Evolutionary conservation across 371 early-diverging fungal genomes (phyloP), one percentile per base, ranked within the genome.

Genomic region (Mucor piriformis): DNA sequence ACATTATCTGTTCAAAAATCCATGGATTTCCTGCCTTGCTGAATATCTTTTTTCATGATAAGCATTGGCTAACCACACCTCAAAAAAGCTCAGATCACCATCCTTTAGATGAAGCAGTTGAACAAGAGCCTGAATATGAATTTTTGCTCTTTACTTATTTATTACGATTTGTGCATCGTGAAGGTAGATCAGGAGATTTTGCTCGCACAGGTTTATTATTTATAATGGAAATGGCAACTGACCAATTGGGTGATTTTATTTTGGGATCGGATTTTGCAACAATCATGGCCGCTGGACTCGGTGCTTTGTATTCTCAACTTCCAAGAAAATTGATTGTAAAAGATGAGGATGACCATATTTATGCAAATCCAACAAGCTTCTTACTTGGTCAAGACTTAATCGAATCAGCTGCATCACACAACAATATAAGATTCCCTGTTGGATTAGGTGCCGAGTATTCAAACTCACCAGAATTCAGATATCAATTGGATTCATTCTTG

Each of bases 251-350:
- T 27, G 83, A 88, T 24, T 95, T 91, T 73, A 90, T 97, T 34
- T 62, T 87, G 29, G 83, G 83, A 48, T 89, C 90, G 51, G 94
- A 94, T 46, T 93, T 96, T 71, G 82, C 91, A 1, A 85, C 86
- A 1, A 85, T 92, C 33, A 77, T 94, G 69, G 84, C 89, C 2
- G 95, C 95, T 20, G 92, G 95, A 2, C 72, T 97, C 16, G 93
- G 94, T 35, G 95, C 95, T 0, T 73, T 95, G 21, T 96, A 91
- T 72, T 93, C 95, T 11, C 96, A 95, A 69, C 81, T 97, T 11
- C 96, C 98, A 6, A 83, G 92, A 35, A 88, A 90, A 48, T 65
- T 93, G 20, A 73, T 85, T 27, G 82, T 93, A 24, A 60, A 80
- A 16, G 74, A 77, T 35, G 78, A 77, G 25, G 32, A 13, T 5